These are phyloP conservation scores for Leucocoprinus birnbaumii DNA, from an alignment of 768 basidiomycete genomes.

Conservation along the genomic window DNA sequence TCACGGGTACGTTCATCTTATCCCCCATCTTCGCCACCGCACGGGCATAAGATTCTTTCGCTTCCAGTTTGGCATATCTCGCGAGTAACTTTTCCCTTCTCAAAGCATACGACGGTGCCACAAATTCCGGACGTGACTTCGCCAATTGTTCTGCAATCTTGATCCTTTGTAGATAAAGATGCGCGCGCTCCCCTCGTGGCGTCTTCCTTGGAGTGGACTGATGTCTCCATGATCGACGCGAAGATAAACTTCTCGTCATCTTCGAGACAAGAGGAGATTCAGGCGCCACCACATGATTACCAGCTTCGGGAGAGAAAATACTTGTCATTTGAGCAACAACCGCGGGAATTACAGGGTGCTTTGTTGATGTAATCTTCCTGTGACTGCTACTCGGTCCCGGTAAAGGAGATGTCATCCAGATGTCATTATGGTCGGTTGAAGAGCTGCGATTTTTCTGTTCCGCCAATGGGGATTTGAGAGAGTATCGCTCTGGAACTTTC, in stretches of 20 bases:
- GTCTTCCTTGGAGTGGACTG: neutral
- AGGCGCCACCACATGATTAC: neutral
- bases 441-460: constrained; percentile 1
- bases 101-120: constrained; percentile 26
- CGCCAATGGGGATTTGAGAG: constrained; percentile 2
- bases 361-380: neutral
- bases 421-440: neutral
- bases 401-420: constrained; percentile 8
- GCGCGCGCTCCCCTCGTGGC: constrained; percentile 15
- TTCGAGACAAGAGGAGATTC: neutral
- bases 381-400: constrained; percentile 14
- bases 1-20: neutral
- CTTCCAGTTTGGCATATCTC: constrained; percentile 9
- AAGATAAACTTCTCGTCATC: neutral
- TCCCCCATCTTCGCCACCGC: neutral
- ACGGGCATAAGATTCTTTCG: constrained; percentile 10
- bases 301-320: neutral
- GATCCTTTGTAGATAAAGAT: constrained; percentile 18
- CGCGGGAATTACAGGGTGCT: neutral
- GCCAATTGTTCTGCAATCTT: constrained; percentile 38
- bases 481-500: neutral
- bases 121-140: constrained; percentile 40
- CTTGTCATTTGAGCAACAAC: neutral
- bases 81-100: constrained; percentile 23
- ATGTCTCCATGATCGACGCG: neutral